phyloP scores from a whole-genome alignment of 2,329 filamentous ascomycete genomes.

The Cladosporium sp. region DNA sequence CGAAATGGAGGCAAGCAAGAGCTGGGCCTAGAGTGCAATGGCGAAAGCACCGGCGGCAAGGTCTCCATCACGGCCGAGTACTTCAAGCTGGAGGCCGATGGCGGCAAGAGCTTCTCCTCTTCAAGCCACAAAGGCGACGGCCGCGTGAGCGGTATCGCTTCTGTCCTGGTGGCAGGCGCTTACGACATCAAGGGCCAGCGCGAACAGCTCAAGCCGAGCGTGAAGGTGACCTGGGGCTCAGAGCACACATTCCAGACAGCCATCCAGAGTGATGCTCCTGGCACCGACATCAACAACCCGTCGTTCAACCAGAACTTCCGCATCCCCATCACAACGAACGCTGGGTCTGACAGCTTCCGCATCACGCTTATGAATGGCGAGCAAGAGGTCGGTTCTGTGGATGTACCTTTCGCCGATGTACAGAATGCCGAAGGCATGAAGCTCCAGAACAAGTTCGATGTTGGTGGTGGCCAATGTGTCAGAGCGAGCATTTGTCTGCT shows the following conservation, averaged over 20 bases:
- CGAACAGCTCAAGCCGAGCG: conserved; percentile 43
- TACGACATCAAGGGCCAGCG: conserved; percentile 41
- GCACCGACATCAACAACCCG: conserved; percentile 48
- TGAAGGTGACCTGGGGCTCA: conserved; percentile 42
- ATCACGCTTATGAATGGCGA: conserved; percentile 36
- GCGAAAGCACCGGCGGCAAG: conserved; percentile 33
- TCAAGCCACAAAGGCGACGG: conserved; percentile 25
- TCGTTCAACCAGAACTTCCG: conserved; percentile 45
- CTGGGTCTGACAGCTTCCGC: conserved; percentile 29
- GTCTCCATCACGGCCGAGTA: conserved; percentile 39
- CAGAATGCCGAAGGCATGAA: conserved; percentile 30
- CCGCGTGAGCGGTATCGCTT: conserved; percentile 39
- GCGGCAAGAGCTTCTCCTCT: conserved; percentile 28
- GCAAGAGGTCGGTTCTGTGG: conserved; percentile 32
- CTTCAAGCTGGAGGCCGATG: conserved; percentile 39
- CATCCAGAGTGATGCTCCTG: conserved; percentile 41
- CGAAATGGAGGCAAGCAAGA: conserved; percentile 39
- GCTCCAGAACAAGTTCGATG: conserved; percentile 33
- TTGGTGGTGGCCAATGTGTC: conserved; percentile 34
- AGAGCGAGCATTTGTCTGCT: conserved; percentile 36
- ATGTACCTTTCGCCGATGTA: conserved; percentile 36
- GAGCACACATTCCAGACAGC: conserved; percentile 39
- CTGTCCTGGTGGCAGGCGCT: conserved; percentile 42
- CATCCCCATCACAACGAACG: conserved; percentile 37
- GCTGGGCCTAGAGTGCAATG: conserved; percentile 37